Percentiles rank a stretch among this genome's conserved stretches.
Evolutionary conservation across 2,329 filamentous ascomycete species (phyloP).

Genomic region (Colletotrichum ledebouriae): DNA sequence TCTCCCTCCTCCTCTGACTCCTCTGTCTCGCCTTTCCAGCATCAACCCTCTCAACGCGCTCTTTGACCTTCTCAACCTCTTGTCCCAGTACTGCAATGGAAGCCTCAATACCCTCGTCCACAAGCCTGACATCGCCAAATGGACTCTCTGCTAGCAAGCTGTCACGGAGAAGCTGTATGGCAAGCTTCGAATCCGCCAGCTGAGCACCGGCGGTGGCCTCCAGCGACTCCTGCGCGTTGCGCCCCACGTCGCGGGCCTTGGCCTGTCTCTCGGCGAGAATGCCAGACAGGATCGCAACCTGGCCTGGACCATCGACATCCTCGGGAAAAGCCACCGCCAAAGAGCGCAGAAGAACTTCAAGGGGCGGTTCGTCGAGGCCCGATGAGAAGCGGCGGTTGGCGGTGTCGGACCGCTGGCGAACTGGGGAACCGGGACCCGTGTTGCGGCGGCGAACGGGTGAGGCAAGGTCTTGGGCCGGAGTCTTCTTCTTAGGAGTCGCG

Average conservation of each 20-base stretch:
- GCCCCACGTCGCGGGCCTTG: slow-evolving; percentile 60
- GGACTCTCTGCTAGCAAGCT: slow-evolving; percentile 67
- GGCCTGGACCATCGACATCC: slow-evolving; percentile 47
- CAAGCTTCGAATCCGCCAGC: slow-evolving; percentile 62
- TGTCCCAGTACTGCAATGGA: slow-evolving; percentile 62
- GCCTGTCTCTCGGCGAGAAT: slow-evolving; percentile 55
- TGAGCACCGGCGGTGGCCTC: slow-evolving; percentile 58
- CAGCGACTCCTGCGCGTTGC: slow-evolving; percentile 63
- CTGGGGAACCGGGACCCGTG: slow-evolving; percentile 49
- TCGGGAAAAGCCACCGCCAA: slow-evolving; percentile 60
- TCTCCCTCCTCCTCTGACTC: slow-evolving; percentile 63
- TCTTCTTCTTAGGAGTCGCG: slow-evolving; percentile 44
- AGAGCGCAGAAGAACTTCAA: slow-evolving; percentile 63
- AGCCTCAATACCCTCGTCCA: slow-evolving; percentile 66
- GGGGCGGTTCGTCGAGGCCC: slow-evolving; percentile 54
- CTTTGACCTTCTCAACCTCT: slow-evolving; percentile 58
- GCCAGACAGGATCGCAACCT: slow-evolving; percentile 52
- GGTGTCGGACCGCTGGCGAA: slow-evolving; percentile 51
- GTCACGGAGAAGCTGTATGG: slow-evolving; percentile 63
- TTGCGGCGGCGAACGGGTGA: slow-evolving; percentile 52
- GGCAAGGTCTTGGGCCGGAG: slow-evolving; percentile 45
- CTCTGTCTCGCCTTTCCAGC: slow-evolving; percentile 52
- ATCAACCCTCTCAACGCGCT: slow-evolving; percentile 56
- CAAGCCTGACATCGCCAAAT: slow-evolving; percentile 60
- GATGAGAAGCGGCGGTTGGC: slow-evolving; percentile 51